These are phyloP conservation scores for Leishmania turanica DNA, from an alignment of 208 protist species.

Conservation along the genomic window DNA sequence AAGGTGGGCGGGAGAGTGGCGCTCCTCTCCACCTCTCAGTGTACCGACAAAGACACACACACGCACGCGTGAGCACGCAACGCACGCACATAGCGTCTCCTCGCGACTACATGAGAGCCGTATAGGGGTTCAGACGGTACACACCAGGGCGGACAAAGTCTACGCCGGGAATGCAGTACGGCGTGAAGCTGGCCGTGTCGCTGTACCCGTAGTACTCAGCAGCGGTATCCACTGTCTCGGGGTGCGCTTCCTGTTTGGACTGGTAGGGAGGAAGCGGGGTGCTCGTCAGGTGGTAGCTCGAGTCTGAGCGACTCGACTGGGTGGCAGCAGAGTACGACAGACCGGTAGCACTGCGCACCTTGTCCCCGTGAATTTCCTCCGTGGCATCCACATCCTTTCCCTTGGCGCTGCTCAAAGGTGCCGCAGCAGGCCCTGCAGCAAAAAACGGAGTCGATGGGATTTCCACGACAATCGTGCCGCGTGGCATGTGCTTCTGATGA, in stretches of 20 bases:
- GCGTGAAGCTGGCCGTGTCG: neutral
- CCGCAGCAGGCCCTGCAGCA: neutral
- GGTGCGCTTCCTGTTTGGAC: neutral
- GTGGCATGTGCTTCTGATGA: slow-evolving; percentile 69
- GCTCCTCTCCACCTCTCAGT: neutral
- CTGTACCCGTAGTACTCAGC: neutral
- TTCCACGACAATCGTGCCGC: slow-evolving; percentile 67
- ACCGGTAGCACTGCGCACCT: neutral
- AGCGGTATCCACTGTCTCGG: neutral
- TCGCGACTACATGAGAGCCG: slow-evolving; percentile 6
- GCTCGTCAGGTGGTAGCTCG: neutral
- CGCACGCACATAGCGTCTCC: neutral
- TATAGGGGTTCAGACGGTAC: slow-evolving; percentile 49
- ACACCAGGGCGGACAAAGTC: slow-evolving; percentile 25
- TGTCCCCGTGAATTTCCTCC: neutral
- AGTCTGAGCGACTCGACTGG: slow-evolving; percentile 4
- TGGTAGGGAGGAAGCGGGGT: slow-evolving; percentile 6
- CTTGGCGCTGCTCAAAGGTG: neutral
- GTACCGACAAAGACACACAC: neutral
- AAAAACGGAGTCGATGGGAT: slow-evolving; percentile 18
- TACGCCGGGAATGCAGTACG: slow-evolving; percentile 15
- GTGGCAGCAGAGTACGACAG: neutral
- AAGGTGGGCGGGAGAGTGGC: neutral
- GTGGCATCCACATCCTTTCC: neutral
- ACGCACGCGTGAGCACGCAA: neutral